Conservation (phyloP, 352 stramenopile species). For the Phytopythium vexans region DNA sequence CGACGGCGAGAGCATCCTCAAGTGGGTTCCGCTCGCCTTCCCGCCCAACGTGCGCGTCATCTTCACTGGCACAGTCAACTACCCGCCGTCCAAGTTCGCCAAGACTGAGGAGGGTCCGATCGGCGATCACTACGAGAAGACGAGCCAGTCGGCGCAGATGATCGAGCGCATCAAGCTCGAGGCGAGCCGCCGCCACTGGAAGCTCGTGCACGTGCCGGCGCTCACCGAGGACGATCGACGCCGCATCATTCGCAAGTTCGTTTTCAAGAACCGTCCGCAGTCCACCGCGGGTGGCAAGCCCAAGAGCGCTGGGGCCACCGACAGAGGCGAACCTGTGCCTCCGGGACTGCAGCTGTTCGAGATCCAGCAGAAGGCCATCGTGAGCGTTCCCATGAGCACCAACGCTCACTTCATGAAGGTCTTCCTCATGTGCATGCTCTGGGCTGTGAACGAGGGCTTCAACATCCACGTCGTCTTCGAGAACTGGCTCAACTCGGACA, state of each 20-base stretch:
- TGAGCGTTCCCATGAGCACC: conserved; percentile 43
- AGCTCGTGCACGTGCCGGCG: conserved; percentile 49
- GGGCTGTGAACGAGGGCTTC: conserved; percentile 70
- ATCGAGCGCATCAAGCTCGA: conserved; percentile 85
- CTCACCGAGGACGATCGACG: conserved; percentile 60
- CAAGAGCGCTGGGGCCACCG: neutral
- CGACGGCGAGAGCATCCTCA: conserved; percentile 87
- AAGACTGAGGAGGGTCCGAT: conserved; percentile 14
- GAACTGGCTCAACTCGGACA: conserved; percentile 58
- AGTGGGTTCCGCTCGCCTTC: conserved; percentile 88
- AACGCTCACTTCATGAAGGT: conserved; percentile 68
- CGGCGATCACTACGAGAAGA: conserved; percentile 60
- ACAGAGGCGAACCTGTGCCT: neutral
- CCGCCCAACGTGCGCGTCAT: conserved; percentile 88
- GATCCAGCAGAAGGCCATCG: conserved; percentile 72
- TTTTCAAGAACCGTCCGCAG: conserved; percentile 26
- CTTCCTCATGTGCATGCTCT: conserved; percentile 52
- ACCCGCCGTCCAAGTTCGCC: conserved; percentile 41
- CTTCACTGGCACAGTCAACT: conserved; percentile 64
- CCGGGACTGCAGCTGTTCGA: conserved; percentile 63
- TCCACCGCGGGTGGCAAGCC: neutral
- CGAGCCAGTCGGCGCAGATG: conserved; percentile 60
- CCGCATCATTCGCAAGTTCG: conserved; percentile 61
- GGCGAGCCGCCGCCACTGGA: conserved; percentile 75
- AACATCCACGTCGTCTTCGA: conserved; percentile 68